Evolutionary conservation across 2,329 filamentous ascomycete species (phyloP), one percentile per base, ranked within the genome.

Genomic region (Trichophyton mentagrophytes): DNA sequence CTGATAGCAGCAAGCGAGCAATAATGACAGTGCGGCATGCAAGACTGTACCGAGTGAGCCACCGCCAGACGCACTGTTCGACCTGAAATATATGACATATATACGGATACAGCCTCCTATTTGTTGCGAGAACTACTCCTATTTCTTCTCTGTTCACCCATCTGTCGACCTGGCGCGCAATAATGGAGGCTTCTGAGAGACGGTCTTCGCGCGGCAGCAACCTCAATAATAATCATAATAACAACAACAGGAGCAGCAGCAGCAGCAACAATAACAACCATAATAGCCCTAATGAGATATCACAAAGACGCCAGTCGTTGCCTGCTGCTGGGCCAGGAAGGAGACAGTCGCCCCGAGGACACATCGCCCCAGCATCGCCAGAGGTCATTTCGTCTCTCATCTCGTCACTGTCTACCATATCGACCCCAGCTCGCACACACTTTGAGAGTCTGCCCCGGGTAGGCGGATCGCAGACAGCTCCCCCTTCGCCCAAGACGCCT

Each of bases 371-470:
- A 46, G 73, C 75, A n/a, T 78, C 76, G 20, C 74, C 76, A 17
- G 76, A 78, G 65, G 72, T 79, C 33, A 79, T 86, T 64, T 81
- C 81, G 15, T 82, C 80, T 56, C 77, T 86, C 62, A 83, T 85
- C 69, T 80, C 82, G 63, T 84, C 83, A 33, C 77, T 86, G 49
- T 81, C 82, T 17, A 76, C 78, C 64, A 81, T 83, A 63, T 81
- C 81, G 3, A 80, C 82, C 57, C 86, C 88, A 22, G 81, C 86
- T 60, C 83, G 81, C 70, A 79, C 82, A 62, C 85, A 88, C 70
- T 89, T 90, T 69, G 87, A 90, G 67, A 79, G 77, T 60, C 74
- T 79, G 58, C 74, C 78, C 22, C 69, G 70, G 61, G 72, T 74
- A 59, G 71, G 72, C 63, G 33, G 33, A 38, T 72, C 76, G 13